These are phyloP conservation scores for Logfia minima DNA, from an alignment of 129 eudicot species.

Conservation along the genomic window DNA sequence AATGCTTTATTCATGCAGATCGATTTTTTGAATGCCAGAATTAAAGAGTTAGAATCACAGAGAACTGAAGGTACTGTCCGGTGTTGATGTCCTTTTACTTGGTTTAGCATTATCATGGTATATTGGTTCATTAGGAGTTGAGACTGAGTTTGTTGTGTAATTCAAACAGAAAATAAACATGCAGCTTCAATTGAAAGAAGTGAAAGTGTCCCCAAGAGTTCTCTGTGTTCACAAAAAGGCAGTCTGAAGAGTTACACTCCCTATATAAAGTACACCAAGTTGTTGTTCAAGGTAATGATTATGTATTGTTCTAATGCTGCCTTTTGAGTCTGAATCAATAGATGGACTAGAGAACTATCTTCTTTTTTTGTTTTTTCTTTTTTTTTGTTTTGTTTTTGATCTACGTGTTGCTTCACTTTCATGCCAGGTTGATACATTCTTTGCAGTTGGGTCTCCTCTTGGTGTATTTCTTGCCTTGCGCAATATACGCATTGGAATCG, in stretches of 20 bases:
- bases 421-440: constrained; percentile 94
- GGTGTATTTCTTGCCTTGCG: constrained; percentile 96
- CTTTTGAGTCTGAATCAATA: not conserved
- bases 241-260: constrained; percentile 50
- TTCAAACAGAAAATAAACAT: constrained; percentile 37
- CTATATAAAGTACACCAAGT: constrained; percentile 72
- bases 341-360: not conserved
- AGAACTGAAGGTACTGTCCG: constrained; percentile 39
- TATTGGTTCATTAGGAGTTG: constrained; percentile 8
- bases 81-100: not conserved
- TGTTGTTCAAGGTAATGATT: constrained; percentile 68
- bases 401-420: constrained; percentile 22
- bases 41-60: constrained; percentile 67
- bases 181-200: constrained; percentile 29
- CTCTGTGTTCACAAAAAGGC: constrained; percentile 30
- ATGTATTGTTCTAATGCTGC: not conserved
- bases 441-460: constrained; percentile 98
- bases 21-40: constrained; percentile 46
- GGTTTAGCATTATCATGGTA: not conserved
- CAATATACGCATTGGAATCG: constrained; percentile 87
- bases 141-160: constrained; percentile 10
- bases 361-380: not conserved
- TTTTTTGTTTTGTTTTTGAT: constrained; percentile 12
- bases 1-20: constrained; percentile 45
- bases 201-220: constrained; percentile 38